These are phyloP conservation scores for Phlyctochytrium planicorne DNA, from an alignment of 192 early-diverging fungal genomes.

Conservation along the genomic window DNA sequence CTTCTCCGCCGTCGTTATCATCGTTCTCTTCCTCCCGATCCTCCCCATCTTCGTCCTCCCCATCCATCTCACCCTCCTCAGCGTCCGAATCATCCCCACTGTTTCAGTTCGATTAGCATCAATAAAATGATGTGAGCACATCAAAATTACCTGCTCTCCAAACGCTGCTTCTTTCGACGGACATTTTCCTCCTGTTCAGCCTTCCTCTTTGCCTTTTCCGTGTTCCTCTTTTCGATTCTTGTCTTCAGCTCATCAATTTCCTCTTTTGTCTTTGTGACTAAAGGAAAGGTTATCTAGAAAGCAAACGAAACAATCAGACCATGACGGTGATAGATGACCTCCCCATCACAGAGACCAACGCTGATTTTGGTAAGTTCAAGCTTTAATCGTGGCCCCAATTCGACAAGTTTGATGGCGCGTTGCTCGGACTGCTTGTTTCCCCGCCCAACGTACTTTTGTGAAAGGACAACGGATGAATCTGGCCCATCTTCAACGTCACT, in stretches of 20 bases:
- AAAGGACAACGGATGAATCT: slow-evolving; percentile 79
- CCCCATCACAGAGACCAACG: slow-evolving; percentile 83
- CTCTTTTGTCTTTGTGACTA: slow-evolving; percentile 69
- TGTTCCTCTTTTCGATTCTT: slow-evolving; percentile 58
- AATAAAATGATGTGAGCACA: background rate
- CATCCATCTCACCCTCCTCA: slow-evolving; percentile 37
- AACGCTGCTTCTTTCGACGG: slow-evolving; percentile 60
- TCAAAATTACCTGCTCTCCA: background rate
- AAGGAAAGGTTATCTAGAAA: background rate
- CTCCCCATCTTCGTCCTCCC: slow-evolving; percentile 33
- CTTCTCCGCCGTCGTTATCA: slow-evolving; percentile 24
- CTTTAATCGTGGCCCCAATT: slow-evolving; percentile 91
- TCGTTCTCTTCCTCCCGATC: slow-evolving; percentile 35
- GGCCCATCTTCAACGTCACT: slow-evolving; percentile 91
- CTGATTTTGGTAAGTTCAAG: slow-evolving; percentile 86
- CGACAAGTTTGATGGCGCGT: slow-evolving; percentile 79
- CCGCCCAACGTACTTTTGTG: slow-evolving; percentile 78
- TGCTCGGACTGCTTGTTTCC: slow-evolving; percentile 73
- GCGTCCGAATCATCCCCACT: slow-evolving; percentile 48
- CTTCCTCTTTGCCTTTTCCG: slow-evolving; percentile 68
- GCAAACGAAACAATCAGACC: slow-evolving; percentile 44
- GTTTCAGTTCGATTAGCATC: slow-evolving; percentile 35
- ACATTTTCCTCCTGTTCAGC: slow-evolving; percentile 85
- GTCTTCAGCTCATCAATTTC: slow-evolving; percentile 68
- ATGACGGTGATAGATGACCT: slow-evolving; percentile 87